Evolutionary conservation across 1,284 basidiomycete genomes (phyloP).

Genomic region (Trichosporon asahii): DNA sequence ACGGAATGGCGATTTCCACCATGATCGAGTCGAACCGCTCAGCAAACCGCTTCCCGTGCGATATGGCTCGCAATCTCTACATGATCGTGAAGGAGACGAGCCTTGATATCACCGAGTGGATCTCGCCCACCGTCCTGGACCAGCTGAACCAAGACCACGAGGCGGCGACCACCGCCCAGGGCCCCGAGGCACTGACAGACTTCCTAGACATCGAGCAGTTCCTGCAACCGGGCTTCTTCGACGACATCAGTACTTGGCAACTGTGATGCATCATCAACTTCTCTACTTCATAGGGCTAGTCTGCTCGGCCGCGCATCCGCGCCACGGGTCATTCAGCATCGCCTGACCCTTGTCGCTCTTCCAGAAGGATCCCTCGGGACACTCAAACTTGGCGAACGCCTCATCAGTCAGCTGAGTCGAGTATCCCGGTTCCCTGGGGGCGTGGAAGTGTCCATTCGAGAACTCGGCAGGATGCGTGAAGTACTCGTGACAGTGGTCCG

Average conservation of each 20-base stretch:
- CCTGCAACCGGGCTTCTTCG: constrained; percentile 24
- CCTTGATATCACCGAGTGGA: constrained; percentile 19
- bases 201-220: constrained; percentile 23
- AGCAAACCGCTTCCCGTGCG: constrained; percentile 26
- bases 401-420: constrained; percentile 30
- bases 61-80: constrained; percentile 29
- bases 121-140: constrained; percentile 1
- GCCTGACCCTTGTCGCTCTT: constrained; percentile 29
- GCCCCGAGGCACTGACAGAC: not conserved
- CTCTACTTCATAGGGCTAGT: constrained; percentile 29
- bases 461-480: constrained; percentile 27
- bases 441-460: constrained; percentile 26
- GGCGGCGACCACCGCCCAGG: not conserved
- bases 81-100: constrained; percentile 26
- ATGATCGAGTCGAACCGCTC: constrained; percentile 28
- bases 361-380: constrained; percentile 30
- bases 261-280: not conserved
- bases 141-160: not conserved
- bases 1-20: constrained; percentile 26
- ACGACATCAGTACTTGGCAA: constrained; percentile 12
- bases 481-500: constrained; percentile 33
- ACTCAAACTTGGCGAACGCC: constrained; percentile 28
- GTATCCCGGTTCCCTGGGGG: constrained; percentile 30
- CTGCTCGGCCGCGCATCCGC: constrained; percentile 26
- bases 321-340: constrained; percentile 33